Evolutionary conservation across 2,329 filamentous ascomycete species (phyloP).

Genomic region (Colletotrichum lini): DNA sequence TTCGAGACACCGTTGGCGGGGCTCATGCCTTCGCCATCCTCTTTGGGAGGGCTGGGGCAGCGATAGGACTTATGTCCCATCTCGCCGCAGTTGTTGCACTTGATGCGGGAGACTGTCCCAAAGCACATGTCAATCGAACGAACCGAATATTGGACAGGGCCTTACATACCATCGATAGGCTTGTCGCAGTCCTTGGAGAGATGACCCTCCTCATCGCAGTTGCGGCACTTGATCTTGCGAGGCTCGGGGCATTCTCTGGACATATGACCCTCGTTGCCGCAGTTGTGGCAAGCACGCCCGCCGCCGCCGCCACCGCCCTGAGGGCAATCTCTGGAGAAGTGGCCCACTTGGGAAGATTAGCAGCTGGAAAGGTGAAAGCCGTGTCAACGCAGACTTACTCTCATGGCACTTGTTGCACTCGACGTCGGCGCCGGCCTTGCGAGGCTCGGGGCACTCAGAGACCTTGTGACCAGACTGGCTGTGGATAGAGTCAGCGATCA

Average conservation of each 20-base stretch:
- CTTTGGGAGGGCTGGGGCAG: constrained; percentile 53
- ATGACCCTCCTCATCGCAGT: constrained; percentile 74
- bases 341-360: constrained; percentile 62
- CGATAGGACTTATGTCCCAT: constrained; percentile 60
- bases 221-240: constrained; percentile 69
- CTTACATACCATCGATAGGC: constrained; percentile 66
- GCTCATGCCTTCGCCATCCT: constrained; percentile 46
- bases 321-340: constrained; percentile 77
- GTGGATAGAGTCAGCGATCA: constrained; percentile 29
- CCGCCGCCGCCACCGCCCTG: constrained; percentile 70
- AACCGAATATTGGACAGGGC: neutral
- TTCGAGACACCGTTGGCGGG: constrained; percentile 25
- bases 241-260: constrained; percentile 65
- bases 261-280: constrained; percentile 73
- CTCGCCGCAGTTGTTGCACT: constrained; percentile 71
- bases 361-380: neutral
- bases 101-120: constrained; percentile 63
- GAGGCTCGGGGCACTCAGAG: constrained; percentile 70
- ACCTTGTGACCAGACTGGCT: constrained; percentile 66
- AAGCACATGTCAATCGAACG: constrained; percentile 44
- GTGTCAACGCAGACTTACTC: constrained; percentile 60
- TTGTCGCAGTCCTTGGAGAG: constrained; percentile 74
- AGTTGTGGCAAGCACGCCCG: constrained; percentile 72
- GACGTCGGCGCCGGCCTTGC: constrained; percentile 69
- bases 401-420: constrained; percentile 77